Evolutionary conservation across 352 stramenopile genomes (phyloP).

Genomic region (Globisporangium abappressorium): DNA sequence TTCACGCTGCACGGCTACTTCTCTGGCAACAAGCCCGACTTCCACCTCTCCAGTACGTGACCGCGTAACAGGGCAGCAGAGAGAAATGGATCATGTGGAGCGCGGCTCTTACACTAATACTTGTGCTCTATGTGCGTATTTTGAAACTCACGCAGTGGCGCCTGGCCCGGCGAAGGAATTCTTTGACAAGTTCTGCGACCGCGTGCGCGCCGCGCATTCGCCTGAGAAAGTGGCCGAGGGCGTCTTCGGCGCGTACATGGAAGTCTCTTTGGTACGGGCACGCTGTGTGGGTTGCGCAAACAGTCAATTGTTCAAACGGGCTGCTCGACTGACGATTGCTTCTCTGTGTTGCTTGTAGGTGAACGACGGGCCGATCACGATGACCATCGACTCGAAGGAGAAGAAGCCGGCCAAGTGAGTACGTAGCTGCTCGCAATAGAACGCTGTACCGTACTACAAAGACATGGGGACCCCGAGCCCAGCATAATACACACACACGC

Average conservation of each 20-base stretch:
- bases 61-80: no score
- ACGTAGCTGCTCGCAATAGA: background rate
- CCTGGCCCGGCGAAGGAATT: conserved; percentile 64
- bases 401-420: conserved; percentile 16
- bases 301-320: background rate
- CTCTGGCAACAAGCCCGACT: conserved; percentile 83
- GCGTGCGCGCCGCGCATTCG: conserved; percentile 55
- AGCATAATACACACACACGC: background rate
- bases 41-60: conserved; percentile 74
- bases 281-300: background rate
- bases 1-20: conserved; percentile 86
- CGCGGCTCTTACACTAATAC: background rate
- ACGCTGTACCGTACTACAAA: background rate
- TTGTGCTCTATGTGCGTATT: background rate
- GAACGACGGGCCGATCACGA: conserved; percentile 82
- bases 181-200: conserved; percentile 70
- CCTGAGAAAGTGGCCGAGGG: conserved; percentile 74
- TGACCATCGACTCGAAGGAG: conserved; percentile 83
- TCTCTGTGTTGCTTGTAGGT: conserved; percentile 30
- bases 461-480: background rate
- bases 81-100: no score
- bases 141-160: conserved; percentile 39
- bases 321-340: background rate
- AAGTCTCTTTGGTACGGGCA: conserved; percentile 71
- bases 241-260: conserved; percentile 84